Base-by-base conservation (phyloP, 352 stramenopile species). In the Phytophthora multivora region DNA sequence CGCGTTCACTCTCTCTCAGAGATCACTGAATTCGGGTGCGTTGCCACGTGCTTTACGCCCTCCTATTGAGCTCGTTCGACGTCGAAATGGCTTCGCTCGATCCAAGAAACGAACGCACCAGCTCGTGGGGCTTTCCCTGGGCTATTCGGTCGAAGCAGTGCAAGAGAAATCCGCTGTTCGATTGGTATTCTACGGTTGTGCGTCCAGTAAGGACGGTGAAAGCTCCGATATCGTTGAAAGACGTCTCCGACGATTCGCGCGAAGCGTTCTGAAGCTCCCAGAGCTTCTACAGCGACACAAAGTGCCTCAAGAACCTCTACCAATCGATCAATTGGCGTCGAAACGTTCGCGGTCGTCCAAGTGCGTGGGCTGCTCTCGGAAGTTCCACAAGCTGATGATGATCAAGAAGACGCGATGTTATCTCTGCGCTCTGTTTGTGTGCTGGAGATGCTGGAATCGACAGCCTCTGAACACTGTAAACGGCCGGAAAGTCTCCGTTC, bases 341-440 rank as follows among this genome's bases (percentile, higher is more conserved):
- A 64, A 57, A 8, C 31, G 38, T 4, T 7, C 26, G 0, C 1
- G n/a, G 4, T 33, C 53, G 12, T 35, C 47, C 2, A 70, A 63
- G 42, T 91, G 83, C 25, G 67, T 83, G 18, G 73, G 62, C 45
- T 91, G 83, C 39, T 76, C 69, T 6, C 75, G 70, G 31, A 64
- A 57, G n/a, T 55, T 90, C 11, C 42, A 66, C 47, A 42, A 48
- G 13, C 21, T 73, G 12, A 30, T 77, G 9, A 28, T 51, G 19
- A 51, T 54, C 42, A 73, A 75, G 58, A 72, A 70, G 33, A 68
- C 66, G 5, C 64, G 55, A 0, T 80, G 72, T 16, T 73, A 73
- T 16, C 36, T 80, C 15, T 80, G 72, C 39, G 64, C 58, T 3
- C 65, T 73, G 28, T 69, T 63, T 12, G 72, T 80, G 5, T 80